Evolutionary conservation across 2,329 filamentous ascomycete genomes (phyloP).

Genomic region (Helotiales sp.): DNA sequence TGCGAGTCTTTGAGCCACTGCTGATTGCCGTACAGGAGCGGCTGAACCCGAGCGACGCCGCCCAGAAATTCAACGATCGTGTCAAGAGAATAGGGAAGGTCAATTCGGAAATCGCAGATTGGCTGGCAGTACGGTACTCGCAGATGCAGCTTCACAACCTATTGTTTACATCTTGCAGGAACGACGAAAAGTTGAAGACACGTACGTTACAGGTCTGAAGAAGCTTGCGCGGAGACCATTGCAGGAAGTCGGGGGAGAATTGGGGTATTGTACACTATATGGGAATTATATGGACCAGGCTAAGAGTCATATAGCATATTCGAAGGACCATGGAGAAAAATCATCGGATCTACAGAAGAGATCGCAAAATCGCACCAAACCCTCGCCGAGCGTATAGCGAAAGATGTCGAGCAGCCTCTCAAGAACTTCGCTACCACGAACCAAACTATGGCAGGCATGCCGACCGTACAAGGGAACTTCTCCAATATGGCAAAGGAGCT

Average conservation of each 20-base stretch:
- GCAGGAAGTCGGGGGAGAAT: conserved; percentile 73
- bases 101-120: conserved; percentile 92
- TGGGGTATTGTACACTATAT: conserved; percentile 66
- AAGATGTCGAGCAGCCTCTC: conserved; percentile 82
- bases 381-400: conserved; percentile 79
- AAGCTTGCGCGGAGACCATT: conserved; percentile 76
- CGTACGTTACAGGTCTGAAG: conserved; percentile 78
- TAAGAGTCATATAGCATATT: conserved; percentile 68
- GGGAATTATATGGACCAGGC: conserved; percentile 4
- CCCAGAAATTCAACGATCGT: conserved; percentile 79
- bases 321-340: conserved; percentile 84
- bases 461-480: conserved; percentile 79
- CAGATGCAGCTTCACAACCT: conserved; percentile 7
- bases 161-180: conserved; percentile 58
- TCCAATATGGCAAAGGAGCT: conserved; percentile 79
- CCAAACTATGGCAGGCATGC: conserved; percentile 76
- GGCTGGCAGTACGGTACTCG: conserved; percentile 72
- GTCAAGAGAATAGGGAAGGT: conserved; percentile 82
- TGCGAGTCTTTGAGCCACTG: conserved; percentile 23
- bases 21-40: conserved; percentile 57
- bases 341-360: conserved; percentile 75
- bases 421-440: conserved; percentile 72
- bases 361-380: conserved; percentile 82
- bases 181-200: conserved; percentile 86
- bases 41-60: conserved; percentile 80